Conservation (phyloP, 108 stramenopile genomes). For the Nitzschia palea region DNA sequence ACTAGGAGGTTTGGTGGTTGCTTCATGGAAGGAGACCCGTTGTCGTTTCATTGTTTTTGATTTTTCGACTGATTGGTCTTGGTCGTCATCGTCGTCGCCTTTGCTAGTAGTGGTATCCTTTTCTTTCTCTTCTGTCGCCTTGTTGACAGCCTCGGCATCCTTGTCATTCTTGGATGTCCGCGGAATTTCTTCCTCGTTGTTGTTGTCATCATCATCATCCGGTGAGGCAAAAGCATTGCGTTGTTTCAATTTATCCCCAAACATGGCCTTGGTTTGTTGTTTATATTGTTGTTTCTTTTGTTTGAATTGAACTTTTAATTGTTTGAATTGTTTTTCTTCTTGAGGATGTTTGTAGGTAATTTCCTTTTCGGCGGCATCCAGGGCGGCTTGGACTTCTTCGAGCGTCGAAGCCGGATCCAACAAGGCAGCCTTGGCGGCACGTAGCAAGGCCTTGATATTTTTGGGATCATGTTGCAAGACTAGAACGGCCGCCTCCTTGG, state of each 20-base stretch:
- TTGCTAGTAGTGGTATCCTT: not conserved
- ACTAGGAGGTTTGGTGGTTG: not conserved
- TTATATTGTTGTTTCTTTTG: conserved; percentile 37
- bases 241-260: conserved; percentile 25
- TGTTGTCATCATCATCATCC: not conserved
- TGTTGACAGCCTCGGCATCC: not conserved
- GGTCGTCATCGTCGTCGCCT: not conserved
- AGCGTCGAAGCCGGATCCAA: conserved; percentile 46
- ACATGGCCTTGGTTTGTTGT: conserved; percentile 37
- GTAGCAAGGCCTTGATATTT: conserved; percentile 50
- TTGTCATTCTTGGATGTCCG: not conserved
- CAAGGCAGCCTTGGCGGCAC: conserved; percentile 50
- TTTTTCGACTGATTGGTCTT: not conserved
- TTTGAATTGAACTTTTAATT: conserved; percentile 31
- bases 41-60: not conserved
- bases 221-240: not conserved
- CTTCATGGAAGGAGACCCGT: not conserved
- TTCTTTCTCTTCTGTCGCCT: not conserved
- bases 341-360: conserved; percentile 20
- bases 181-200: not conserved
- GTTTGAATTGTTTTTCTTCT: conserved; percentile 26
- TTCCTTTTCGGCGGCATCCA: conserved; percentile 40
- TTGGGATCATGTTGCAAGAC: conserved; percentile 44
- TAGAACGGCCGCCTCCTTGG: conserved; percentile 47
- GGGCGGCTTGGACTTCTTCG: conserved; percentile 49